These are phyloP conservation scores for Pichia kudriavzevii DNA, from an alignment of 1,139 yeast genomes.

Conservation along the genomic window DNA sequence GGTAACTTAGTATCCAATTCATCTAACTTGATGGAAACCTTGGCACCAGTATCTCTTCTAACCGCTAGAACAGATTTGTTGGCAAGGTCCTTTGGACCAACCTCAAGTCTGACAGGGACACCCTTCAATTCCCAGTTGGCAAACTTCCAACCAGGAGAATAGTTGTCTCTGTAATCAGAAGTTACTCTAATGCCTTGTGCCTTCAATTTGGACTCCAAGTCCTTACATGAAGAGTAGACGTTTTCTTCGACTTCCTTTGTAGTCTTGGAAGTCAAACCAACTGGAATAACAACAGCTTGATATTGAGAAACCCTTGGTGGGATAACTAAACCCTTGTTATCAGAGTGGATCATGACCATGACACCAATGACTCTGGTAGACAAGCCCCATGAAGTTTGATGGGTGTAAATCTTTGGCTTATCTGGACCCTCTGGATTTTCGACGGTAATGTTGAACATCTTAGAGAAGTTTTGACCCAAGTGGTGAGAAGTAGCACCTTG, in stretches of 20 bases:
- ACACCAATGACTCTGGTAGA: constrained; percentile 99
- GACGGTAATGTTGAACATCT: constrained; percentile 93
- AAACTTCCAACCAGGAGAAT: constrained; percentile 98
- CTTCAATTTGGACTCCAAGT: constrained; percentile 52
- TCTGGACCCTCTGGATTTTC: constrained; percentile 91
- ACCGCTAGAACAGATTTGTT: constrained; percentile 77
- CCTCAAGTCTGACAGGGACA: constrained; percentile 85
- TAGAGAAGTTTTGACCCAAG: constrained; percentile 95
- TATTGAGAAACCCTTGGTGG: constrained; percentile 95
- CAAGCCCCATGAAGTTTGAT: constrained; percentile 99
- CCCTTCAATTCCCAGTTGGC: constrained; percentile 98
- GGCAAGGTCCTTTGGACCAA: constrained; percentile 92
- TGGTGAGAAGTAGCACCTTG: constrained; percentile 99
- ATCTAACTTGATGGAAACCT: constrained; percentile 56
- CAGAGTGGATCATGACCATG: constrained; percentile 98
- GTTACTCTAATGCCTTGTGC: constrained; percentile 61
- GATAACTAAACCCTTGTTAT: constrained; percentile 93
- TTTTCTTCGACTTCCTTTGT: constrained; percentile 63
- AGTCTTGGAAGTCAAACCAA: constrained; percentile 87
- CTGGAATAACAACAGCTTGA: constrained; percentile 91
- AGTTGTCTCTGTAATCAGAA: constrained; percentile 87
- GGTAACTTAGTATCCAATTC: constrained; percentile 66
- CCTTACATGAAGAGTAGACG: constrained; percentile 62
- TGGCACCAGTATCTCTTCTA: constrained; percentile 84
- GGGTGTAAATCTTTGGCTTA: constrained; percentile 78